Percentiles rank a stretch among this genome's conserved stretches.
phyloP scores from a whole-genome alignment of 2,329 filamentous ascomycete genomes.

The Colletotrichum phormii region DNA sequence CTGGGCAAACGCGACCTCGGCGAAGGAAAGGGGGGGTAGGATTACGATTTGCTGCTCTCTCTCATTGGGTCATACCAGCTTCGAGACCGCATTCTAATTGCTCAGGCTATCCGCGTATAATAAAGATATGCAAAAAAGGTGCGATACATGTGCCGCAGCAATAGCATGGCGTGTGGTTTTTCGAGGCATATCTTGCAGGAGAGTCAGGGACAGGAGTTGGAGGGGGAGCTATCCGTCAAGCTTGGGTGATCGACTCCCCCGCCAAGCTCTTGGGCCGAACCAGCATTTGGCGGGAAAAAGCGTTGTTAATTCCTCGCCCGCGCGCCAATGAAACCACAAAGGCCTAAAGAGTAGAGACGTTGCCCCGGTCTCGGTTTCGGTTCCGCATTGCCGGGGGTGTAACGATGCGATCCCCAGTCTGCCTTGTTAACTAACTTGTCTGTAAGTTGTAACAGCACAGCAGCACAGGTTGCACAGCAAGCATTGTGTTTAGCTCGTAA shows the following conservation, averaged over 20 bases:
- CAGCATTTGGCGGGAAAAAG: too few relatives aligned
- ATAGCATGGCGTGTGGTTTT: too few relatives aligned
- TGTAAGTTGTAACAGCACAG: too few relatives aligned
- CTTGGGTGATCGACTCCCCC: too few relatives aligned
- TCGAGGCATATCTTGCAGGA: too few relatives aligned
- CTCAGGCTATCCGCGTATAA: neutral
- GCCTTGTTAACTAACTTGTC: too few relatives aligned
- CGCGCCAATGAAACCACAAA: neutral
- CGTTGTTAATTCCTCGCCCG: neutral
- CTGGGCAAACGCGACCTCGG: neutral
- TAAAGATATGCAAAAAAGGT: neutral
- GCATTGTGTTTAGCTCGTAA: too few relatives aligned
- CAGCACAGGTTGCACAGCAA: too few relatives aligned
- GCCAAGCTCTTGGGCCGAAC: too few relatives aligned
- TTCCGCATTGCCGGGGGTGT: neutral
- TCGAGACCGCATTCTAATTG: neutral
- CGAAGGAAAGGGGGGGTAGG: neutral
- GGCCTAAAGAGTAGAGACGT: neutral
- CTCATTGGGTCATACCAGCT: neutral
- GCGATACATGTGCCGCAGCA: too few relatives aligned
- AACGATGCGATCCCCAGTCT: neutral
- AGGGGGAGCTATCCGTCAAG: too few relatives aligned
- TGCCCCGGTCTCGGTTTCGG: slow-evolving; percentile 22
- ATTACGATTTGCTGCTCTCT: neutral
- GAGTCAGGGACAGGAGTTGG: too few relatives aligned